Base-by-base conservation (phyloP, 768 basidiomycete genomes). In the Psilocybe cubensis region DNA sequence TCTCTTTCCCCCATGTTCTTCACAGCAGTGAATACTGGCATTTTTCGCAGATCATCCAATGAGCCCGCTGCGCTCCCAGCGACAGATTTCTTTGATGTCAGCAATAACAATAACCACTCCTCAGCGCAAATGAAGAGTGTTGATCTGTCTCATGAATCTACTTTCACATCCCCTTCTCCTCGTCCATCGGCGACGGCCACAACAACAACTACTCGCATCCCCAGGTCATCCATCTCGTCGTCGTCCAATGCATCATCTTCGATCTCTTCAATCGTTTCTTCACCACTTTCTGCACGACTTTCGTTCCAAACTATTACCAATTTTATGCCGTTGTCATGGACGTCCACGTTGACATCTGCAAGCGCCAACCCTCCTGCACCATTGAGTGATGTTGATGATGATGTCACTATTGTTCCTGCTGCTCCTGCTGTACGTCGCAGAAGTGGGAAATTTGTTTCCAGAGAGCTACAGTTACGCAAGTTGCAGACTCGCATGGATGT, bases 381-480 rank as follows among this genome's bases (percentile, higher is more conserved):
- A 12, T 47, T 25, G 33, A 44, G 4, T 40, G 48, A 27, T 40
- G 17, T 25, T 44, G 44, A 49, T 50, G 54, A 55, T 38, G 58
- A 59, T 40, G 49, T 42, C 18, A 57, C 46, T 20, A 43, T 54
- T 41, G 58, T 56, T 23, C 29, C 45, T 50, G 12, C 38, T 46
- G 35, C 31, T 7, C 10, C 42, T 59, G 14, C 52, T 28, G 20
- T 20, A 33, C 24, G 31, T 9, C 46, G 29, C 42, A 59, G 57
- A 48, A 31, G 41, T 25, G 56, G 73, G 18, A 52, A 72, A 55
- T 89, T 77, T 66, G 85, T 89, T 45, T 79, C 85, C 24, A 87
- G 81, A 67, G 81, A 86, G 64, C 80, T 76, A 61, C 91, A 93
- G 69, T 69, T 92, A 63, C 81, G 83, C 67, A 85, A 81, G 71